Conservation (phyloP, 176 grass and related monocot species). For the Musa itinerans region DNA sequence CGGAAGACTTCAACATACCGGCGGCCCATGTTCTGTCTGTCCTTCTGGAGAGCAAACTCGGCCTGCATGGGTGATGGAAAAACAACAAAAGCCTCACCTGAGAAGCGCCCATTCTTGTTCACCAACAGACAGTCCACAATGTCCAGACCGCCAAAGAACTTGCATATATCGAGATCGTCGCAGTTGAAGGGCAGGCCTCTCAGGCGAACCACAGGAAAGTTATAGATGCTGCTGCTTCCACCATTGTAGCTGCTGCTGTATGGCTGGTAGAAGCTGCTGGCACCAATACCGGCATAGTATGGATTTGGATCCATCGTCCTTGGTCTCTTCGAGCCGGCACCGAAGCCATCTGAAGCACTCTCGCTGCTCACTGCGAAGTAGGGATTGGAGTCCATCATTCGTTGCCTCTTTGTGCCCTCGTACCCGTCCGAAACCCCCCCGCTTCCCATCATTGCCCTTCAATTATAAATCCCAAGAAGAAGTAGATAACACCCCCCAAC, state of each 20-base stretch:
- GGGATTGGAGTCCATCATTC: constrained; percentile 99
- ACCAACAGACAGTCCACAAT: constrained; percentile 72
- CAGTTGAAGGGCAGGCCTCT: constrained; percentile 90
- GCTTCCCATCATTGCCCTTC: constrained; percentile 86
- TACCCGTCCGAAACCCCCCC: constrained; percentile 89
- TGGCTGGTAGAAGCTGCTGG: constrained; percentile 39
- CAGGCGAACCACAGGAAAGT: constrained; percentile 65
- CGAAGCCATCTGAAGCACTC: constrained; percentile 35
- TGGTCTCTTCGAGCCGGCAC: constrained; percentile 50
- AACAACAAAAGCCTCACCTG: constrained; percentile 73
- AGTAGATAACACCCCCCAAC: constrained; percentile 65
- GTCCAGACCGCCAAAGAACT: constrained; percentile 76
- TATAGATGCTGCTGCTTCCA: constrained; percentile 41
- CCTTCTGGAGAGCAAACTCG: constrained; percentile 65
- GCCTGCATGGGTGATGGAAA: constrained; percentile 56
- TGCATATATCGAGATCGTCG: constrained; percentile 69
- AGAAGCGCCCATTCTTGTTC: constrained; percentile 74
- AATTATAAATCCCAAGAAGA: constrained; percentile 71
- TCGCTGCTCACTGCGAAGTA: constrained; percentile 91
- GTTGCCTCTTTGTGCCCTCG: constrained; percentile 92
- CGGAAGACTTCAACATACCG: constrained; percentile 85
- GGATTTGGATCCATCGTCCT: constrained; percentile 54
- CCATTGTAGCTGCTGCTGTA: constrained; percentile 33
- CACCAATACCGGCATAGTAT: constrained; percentile 42
- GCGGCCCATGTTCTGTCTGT: constrained; percentile 84